Evolutionary conservation across 768 basidiomycete species (phyloP).

Genomic region (Cubamyces sp.): DNA sequence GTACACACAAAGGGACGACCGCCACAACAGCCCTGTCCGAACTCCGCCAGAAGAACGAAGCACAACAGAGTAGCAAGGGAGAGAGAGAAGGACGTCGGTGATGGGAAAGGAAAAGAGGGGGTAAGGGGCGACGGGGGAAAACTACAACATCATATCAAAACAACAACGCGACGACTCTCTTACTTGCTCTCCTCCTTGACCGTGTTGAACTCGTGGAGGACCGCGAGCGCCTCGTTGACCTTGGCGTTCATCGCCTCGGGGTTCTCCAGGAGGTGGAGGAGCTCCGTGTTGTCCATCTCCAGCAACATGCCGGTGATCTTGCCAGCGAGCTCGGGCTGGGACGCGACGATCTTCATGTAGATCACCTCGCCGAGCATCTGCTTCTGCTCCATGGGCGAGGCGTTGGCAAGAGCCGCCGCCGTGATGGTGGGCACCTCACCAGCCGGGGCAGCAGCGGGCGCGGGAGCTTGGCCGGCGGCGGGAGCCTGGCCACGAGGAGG

Average conservation of each 20-base stretch:
- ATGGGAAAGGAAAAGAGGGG: conserved; percentile 9
- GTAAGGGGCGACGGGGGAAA: conserved; percentile 13
- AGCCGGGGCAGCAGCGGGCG: conserved; percentile 48
- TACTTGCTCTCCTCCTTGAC: conserved; percentile 38
- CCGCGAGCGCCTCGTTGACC: conserved; percentile 88
- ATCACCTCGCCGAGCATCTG: conserved; percentile 98
- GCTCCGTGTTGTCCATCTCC: conserved; percentile 97
- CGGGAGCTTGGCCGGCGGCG: conserved; percentile 31
- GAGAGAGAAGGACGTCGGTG: conserved; percentile 21
- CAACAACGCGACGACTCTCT: conserved; percentile 26
- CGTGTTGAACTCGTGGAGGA: conserved; percentile 77
- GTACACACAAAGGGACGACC: conserved; percentile 38
- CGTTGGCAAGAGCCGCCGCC: conserved; percentile 61
- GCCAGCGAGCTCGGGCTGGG: conserved; percentile 92
- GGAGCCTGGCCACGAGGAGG: conserved; percentile 29
- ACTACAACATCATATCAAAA: conserved; percentile 31
- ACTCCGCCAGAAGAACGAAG: conserved; percentile 9
- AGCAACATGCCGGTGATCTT: conserved; percentile 99
- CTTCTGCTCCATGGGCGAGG: conserved; percentile 87
- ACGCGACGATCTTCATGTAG: conserved; percentile 85
- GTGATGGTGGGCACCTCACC: conserved; percentile 61
- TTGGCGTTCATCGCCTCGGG: conserved; percentile 85
- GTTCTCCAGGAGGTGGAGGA: conserved; percentile 85
- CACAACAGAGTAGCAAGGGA: conserved; percentile 33
- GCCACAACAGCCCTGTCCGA: conserved; percentile 33